Conservation (phyloP, 768 basidiomycete species). For the Mycena vitilis region DNA sequence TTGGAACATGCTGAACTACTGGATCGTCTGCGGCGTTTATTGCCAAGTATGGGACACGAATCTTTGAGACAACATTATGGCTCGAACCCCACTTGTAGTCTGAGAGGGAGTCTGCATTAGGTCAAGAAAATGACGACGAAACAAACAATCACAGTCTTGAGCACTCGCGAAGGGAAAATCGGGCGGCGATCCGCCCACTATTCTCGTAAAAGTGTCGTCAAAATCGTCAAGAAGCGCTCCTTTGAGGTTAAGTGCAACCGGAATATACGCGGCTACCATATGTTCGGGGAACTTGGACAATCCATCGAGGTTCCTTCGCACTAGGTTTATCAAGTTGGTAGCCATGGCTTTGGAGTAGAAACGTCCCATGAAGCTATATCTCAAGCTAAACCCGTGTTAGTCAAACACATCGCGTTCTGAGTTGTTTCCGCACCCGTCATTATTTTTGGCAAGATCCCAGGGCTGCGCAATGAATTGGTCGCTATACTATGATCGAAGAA, state of each 20-base stretch:
- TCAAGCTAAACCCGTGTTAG: slow-evolving; percentile 55
- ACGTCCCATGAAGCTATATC: slow-evolving; percentile 65
- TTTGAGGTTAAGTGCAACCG: slow-evolving; percentile 58
- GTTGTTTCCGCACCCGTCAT: slow-evolving; percentile 53
- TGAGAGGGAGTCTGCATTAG: neutral
- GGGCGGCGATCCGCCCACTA: slow-evolving; percentile 76
- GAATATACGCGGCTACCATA: slow-evolving; percentile 60
- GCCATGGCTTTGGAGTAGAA: slow-evolving; percentile 87
- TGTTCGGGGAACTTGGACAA: slow-evolving; percentile 65
- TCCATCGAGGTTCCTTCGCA: slow-evolving; percentile 61
- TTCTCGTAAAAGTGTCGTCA: slow-evolving; percentile 72
- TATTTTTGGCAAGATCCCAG: slow-evolving; percentile 65
- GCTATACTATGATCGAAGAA: slow-evolving; percentile 33
- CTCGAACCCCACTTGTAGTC: slow-evolving; percentile 65
- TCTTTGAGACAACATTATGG: slow-evolving; percentile 65
- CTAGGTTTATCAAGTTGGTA: slow-evolving; percentile 70
- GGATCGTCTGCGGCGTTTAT: slow-evolving; percentile 85
- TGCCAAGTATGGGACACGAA: slow-evolving; percentile 80
- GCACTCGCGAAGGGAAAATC: slow-evolving; percentile 60
- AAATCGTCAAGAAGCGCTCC: slow-evolving; percentile 67
- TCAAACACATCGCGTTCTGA: neutral
- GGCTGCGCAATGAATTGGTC: slow-evolving; percentile 50
- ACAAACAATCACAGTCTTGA: slow-evolving; percentile 46
- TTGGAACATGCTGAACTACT: slow-evolving; percentile 72
- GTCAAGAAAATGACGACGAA: neutral